phyloP scores from a whole-genome alignment of 2,329 filamentous ascomycete genomes.

The Sordariomycetes sp. region DNA sequence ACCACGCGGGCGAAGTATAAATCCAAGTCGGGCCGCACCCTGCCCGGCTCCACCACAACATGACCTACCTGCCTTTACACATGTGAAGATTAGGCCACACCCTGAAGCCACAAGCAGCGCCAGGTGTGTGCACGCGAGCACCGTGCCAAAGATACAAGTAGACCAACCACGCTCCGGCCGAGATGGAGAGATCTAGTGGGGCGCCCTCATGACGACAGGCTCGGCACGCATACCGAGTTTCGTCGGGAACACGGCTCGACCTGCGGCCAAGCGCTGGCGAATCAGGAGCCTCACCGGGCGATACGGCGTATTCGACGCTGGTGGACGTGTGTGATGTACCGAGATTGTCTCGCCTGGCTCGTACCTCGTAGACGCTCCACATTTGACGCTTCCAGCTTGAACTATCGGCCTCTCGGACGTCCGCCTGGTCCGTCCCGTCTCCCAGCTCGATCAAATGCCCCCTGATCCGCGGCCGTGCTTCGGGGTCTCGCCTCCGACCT shows the following conservation, averaged over 20 bases:
- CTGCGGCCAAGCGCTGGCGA: too few relatives aligned
- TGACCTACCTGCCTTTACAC: background rate
- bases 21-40: background rate
- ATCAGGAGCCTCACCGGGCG: too few relatives aligned
- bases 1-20: background rate
- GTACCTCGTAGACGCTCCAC: too few relatives aligned
- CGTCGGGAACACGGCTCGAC: too few relatives aligned
- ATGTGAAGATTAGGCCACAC: background rate
- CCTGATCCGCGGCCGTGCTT: background rate
- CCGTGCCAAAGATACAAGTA: background rate
- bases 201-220: too few relatives aligned
- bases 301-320: too few relatives aligned
- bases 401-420: background rate
- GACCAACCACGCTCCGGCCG: too few relatives aligned
- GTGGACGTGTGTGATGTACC: too few relatives aligned
- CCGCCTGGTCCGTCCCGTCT: background rate
- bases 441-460: background rate
- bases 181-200: too few relatives aligned
- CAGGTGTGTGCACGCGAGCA: background rate
- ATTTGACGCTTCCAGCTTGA: background rate
- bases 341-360: too few relatives aligned
- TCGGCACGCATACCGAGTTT: too few relatives aligned
- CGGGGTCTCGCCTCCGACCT: background rate
- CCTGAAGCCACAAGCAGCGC: background rate
- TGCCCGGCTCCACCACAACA: background rate